Base-by-base conservation (phyloP, 192 early-diverging fungal species). In the Backusella morwellensis region DNA sequence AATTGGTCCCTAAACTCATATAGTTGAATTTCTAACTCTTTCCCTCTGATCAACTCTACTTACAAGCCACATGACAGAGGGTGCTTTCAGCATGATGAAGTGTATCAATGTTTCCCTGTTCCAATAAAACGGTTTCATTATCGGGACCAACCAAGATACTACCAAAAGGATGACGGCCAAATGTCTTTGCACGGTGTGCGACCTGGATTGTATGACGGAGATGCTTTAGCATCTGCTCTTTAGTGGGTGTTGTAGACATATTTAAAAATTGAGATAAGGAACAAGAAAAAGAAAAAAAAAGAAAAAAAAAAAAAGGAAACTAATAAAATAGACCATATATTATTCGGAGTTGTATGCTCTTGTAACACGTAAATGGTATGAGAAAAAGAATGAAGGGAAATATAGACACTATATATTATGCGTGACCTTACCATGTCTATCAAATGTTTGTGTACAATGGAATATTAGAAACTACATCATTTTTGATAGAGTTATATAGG, bases 71-170 rank as follows among this genome's bases (percentile, higher is more conserved):
- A 34, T 69, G 74, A 29, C 68, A 70, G 47, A 80, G 23, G 1
- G 74, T 75, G 41, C 74, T 75, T 66, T 80, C 72, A 8, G 78
- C 73, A 52, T 80, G 78, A 34, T 80, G 68, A 36, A 80, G 41
- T 41, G 78, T 79, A 70, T 79, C 78, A 29, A 79, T 75, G 41
- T 79, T 79, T 29, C 78, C 78, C 75, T 80, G 78, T 66, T 80
- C 78, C 8, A 69, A 36, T 9, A 75, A 35, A 1, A 80, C 41
- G 38, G 67, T 76, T 50, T 68, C 32, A 56, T 71, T 59, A 29
- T 80, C 78, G 4, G 78, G 74, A 35, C 74, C 78, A 26, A 80
- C 73, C 12, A 80, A 50, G 29, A 80, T 75, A 23, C 68, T 47
- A 11, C 78, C 78, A 75, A 80, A 75, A 6, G 78, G 78, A 67